Base-by-base conservation (phyloP, 495 filamentous ascomycete species). In the Trichoderma reesei region DNA sequence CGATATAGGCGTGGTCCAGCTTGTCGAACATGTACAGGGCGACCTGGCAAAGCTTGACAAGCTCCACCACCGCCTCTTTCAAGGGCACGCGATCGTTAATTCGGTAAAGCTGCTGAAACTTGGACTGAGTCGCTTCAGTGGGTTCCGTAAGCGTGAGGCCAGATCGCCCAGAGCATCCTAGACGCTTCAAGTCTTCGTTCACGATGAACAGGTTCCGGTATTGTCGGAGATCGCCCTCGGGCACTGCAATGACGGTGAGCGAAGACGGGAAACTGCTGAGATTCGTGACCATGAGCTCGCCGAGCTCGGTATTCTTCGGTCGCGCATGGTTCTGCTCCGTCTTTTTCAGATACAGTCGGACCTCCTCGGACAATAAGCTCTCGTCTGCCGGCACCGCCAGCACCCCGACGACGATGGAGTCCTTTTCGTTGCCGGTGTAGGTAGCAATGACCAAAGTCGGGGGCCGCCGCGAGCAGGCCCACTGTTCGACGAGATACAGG, bases 401-500 rank as follows among this genome's bases (percentile, higher is more conserved):
- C 7, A 97, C 88, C n/a, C 88, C 87, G 16, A 89, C 91, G 5
- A 86, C 71, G 18, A 97, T 83, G 4, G 77, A 82, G 72, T 96
- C 89, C 18, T 87, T 86, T 11, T 84, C 79, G 68, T 96, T 89
- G 18, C 94, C 95, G 0, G 95, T 97, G 73, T 94, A 98, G 5
- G 93, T 96, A 26, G 88, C 88, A 65, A 98, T 96, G 36, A 96
- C 84, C 66, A 94, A 90, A 34, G 92, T 96, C 7, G 93, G 94
- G 68, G 96, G 89, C 38, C 84, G 80, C 63, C 94, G 85, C 8
- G 92, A 96, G 73, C 91, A 96, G 11, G 90, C 91, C 95, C 94
- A 98, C 83, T 98, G 94, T 73, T 98, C 94, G 64, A 98, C 92
- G 41, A 98, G 75, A 76, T 98, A 98, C 60, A 93, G 77, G 71